Conservation (phyloP, 1,284 basidiomycete genomes). For the Cutaneotrichosporon sp. region DNA sequence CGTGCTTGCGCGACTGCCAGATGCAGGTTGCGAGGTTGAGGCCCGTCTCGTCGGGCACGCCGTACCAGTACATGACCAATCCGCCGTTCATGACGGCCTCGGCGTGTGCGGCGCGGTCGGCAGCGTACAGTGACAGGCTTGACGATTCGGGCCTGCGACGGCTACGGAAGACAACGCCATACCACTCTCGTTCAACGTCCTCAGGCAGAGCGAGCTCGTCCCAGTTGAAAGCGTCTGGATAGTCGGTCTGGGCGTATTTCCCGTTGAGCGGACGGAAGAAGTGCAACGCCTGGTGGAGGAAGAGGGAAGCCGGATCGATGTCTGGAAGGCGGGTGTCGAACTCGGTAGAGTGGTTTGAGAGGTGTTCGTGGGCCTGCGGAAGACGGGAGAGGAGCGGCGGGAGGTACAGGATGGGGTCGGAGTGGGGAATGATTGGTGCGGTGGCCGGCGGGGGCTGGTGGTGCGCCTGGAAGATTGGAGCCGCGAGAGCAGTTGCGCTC, state of each 20-base stretch:
- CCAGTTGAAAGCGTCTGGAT: slow-evolving; percentile 82
- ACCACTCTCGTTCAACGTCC: slow-evolving; percentile 64
- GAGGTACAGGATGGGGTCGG: slow-evolving; percentile 62
- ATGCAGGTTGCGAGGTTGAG: slow-evolving; percentile 92
- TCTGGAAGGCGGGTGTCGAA: slow-evolving; percentile 72
- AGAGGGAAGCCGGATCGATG: slow-evolving; percentile 75
- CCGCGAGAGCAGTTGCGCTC: slow-evolving; percentile 12
- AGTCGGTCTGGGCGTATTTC: slow-evolving; percentile 62
- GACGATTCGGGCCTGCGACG: slow-evolving; percentile 55
- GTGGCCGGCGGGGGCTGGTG: slow-evolving; percentile 59
- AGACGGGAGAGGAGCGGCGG: slow-evolving; percentile 73
- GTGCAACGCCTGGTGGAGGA: slow-evolving; percentile 77
- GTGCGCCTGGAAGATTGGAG: slow-evolving; percentile 24
- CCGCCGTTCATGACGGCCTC: slow-evolving; percentile 83
- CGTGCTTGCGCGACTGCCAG: slow-evolving; percentile 74
- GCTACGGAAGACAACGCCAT: slow-evolving; percentile 82
- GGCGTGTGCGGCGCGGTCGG: slow-evolving; percentile 78
- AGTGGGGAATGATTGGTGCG: slow-evolving; percentile 44
- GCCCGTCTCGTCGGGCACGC: slow-evolving; percentile 69
- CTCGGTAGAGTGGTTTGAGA: slow-evolving; percentile 28
- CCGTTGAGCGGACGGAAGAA: slow-evolving; percentile 60
- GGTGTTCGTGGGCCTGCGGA: slow-evolving; percentile 32
- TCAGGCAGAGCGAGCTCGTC: slow-evolving; percentile 53
- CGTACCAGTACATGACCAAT: slow-evolving; percentile 76
- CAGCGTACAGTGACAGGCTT: slow-evolving; percentile 64